Evolutionary conservation across 2,329 filamentous ascomycete species (phyloP).

Genomic region (Trichoderma sp.): DNA sequence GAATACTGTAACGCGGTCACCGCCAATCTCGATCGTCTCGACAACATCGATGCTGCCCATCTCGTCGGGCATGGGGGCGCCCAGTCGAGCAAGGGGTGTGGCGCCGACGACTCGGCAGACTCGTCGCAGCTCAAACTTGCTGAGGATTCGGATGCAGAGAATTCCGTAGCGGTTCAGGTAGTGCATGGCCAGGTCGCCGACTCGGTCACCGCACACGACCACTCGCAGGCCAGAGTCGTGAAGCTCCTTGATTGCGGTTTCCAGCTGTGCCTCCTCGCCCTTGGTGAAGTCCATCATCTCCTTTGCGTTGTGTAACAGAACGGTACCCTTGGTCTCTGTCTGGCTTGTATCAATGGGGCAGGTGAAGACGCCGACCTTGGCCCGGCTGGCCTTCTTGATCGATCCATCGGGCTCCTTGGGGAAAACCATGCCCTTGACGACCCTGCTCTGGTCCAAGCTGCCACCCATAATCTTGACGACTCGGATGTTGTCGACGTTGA

Average conservation of each 20-base stretch:
- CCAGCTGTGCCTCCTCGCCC: conserved; percentile 91
- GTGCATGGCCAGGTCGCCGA: conserved; percentile 94
- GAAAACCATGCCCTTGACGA: conserved; percentile 98
- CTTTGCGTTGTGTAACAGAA: conserved; percentile 93
- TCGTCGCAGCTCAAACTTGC: conserved; percentile 95
- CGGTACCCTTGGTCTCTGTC: conserved; percentile 98
- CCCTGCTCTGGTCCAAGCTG: conserved; percentile 87
- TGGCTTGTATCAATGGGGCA: conserved; percentile 94
- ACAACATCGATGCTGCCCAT: conserved; percentile 95
- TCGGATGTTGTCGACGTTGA: conserved; percentile 98
- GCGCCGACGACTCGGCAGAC: conserved; percentile 96
- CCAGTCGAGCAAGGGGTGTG: conserved; percentile 91
- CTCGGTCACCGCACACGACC: conserved; percentile 87
- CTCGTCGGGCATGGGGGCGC: conserved; percentile 99
- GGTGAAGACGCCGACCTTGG: conserved; percentile 96
- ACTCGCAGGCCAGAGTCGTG: conserved; percentile 93
- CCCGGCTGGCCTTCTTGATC: conserved; percentile 87
- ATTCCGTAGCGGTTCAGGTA: conserved; percentile 98
- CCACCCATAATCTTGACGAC: conserved; percentile 99
- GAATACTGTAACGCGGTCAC: conserved; percentile 97
- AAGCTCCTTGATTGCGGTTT: conserved; percentile 90
- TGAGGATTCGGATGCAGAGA: conserved; percentile 92
- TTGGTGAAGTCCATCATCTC: conserved; percentile 99
- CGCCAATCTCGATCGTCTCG: conserved; percentile 96
- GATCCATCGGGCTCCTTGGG: conserved; percentile 90